Evolutionary conservation across 2,329 filamentous ascomycete genomes (phyloP), one percentile per base, ranked within the genome.

Genomic region (Ophiocordyceps camponoti-leonardi): DNA sequence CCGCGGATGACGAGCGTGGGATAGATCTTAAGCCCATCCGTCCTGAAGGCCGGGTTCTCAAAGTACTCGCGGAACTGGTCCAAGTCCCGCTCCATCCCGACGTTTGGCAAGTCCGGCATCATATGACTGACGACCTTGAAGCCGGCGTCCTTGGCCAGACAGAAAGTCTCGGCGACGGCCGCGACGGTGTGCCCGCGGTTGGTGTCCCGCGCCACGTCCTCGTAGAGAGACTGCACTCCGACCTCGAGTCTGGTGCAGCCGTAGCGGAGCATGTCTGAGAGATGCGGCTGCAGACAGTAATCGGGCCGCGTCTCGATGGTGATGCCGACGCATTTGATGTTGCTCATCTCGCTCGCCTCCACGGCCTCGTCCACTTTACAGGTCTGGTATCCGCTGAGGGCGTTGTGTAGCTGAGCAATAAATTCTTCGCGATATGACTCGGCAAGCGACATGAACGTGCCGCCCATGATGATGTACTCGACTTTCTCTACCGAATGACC

Each of bases 41-140:
- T 98, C 48, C 92, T 77, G 68, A 98, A 98, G 40, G 80, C 86
- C 1, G 92, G 92, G 60, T 87, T 96, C 59, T 94, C 87, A 56
- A 98, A 98, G 62, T 98, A 98, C 60, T 98, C 93, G 51, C 86
- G 77, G 64, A 98, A 98, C 55, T 98, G 92, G 58, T 94, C 88
- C 41, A 98, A 71, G 59, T 98, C 92, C 55, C 92, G 82, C 65
- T 98, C 93, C 84, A 96, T 94, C 47, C 92, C 92, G 2, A 98
- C 92, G 56, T 98, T 98, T 4, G 92, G 92, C 43, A 98, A 67
- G 60, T 98, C 92, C 1, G 92, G 92, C 92, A 98, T 98, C 92
- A 98, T 98, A 66, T 98, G 92, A 53, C 86, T 94, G 50, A 98
- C 92, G 1, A 98, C 92, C 63, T 98, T 98, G 74, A 94, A 98